A percentile compares a stretch with the other conserved stretches of the same genome.
Conservation (phyloP, 345 rosid species). For the Murraya paniculata region DNA sequence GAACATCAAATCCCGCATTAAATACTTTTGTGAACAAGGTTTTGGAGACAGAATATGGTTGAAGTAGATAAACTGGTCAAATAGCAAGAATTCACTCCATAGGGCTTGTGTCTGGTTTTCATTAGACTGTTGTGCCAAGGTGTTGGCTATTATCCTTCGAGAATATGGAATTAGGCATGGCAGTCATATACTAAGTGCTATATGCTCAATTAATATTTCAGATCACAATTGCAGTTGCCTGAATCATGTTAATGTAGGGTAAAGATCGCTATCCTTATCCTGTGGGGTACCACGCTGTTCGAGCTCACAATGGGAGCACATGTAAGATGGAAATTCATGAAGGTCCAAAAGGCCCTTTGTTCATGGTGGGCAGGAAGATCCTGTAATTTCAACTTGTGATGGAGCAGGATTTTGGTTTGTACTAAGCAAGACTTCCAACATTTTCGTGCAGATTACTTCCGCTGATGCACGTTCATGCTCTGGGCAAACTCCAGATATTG, state of each 20-base stretch:
- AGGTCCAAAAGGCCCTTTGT: constrained; percentile 81
- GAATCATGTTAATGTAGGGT: constrained; percentile 44
- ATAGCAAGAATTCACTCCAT: not conserved
- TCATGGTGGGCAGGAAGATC: constrained; percentile 48
- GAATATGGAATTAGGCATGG: not conserved
- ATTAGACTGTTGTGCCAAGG: not conserved
- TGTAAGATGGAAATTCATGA: constrained; percentile 69
- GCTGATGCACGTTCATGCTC: constrained; percentile 55
- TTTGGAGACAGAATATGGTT: not conserved
- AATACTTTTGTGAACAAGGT: not conserved
- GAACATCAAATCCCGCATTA: not conserved
- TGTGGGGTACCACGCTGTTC: constrained; percentile 72
- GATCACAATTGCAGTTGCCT: not conserved
- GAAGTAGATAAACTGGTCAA: not conserved
- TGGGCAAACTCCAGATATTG: constrained; percentile 79
- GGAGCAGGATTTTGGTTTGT: not conserved
- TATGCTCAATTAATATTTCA: not conserved
- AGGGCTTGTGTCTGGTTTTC: not conserved
- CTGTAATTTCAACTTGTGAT: constrained; percentile 12
- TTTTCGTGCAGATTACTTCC: constrained; percentile 55
- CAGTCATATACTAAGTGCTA: not conserved
- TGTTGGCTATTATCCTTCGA: not conserved
- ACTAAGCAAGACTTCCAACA: not conserved
- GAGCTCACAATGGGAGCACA: constrained; percentile 52
- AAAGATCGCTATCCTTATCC: constrained; percentile 95